Evolutionary conservation across 805 yeast genomes (phyloP).

Genomic region (Myxozyma neotropica): DNA sequence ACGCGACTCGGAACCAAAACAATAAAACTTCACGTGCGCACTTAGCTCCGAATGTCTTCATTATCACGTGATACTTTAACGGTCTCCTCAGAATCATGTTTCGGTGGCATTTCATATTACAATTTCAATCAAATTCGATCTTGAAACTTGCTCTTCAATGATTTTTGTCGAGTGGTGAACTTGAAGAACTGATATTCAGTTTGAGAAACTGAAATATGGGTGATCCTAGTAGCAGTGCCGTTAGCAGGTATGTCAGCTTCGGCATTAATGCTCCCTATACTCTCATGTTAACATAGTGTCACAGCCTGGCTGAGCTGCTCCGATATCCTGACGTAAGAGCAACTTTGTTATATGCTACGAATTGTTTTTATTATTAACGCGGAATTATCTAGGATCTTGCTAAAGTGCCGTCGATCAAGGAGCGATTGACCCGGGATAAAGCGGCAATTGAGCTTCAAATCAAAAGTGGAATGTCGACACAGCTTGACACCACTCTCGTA

Average conservation of each 20-base stretch:
- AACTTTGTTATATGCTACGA: too few species aligned
- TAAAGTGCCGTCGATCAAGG: conserved; percentile 42
- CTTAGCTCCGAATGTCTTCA: too few species aligned
- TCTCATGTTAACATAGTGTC: not conserved
- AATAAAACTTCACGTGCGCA: not conserved
- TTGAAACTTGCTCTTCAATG: not conserved
- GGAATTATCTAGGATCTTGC: conserved; percentile 40
- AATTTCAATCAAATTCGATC: not conserved
- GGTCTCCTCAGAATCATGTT: too few species aligned
- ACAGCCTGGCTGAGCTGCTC: conserved; percentile 33
- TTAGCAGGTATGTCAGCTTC: conserved; percentile 25
- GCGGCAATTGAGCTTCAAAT: conserved; percentile 74
- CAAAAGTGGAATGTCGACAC: conserved; percentile 66
- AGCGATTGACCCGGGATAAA: conserved; percentile 56
- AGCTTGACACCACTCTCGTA: conserved; percentile 56
- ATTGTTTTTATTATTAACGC: too few species aligned
- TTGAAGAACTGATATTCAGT: not conserved
- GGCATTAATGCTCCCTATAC: not conserved
- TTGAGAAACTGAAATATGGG: conserved; percentile 13
- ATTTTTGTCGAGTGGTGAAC: not conserved
- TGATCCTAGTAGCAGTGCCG: conserved; percentile 20
- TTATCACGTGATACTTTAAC: too few species aligned
- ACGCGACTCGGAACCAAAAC: conserved; percentile 8
- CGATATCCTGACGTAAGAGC: conserved; percentile 35
- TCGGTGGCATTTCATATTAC: too few species aligned